Conservation (phyloP, 2,329 filamentous ascomycete species). For the Zasmidium cellare region DNA sequence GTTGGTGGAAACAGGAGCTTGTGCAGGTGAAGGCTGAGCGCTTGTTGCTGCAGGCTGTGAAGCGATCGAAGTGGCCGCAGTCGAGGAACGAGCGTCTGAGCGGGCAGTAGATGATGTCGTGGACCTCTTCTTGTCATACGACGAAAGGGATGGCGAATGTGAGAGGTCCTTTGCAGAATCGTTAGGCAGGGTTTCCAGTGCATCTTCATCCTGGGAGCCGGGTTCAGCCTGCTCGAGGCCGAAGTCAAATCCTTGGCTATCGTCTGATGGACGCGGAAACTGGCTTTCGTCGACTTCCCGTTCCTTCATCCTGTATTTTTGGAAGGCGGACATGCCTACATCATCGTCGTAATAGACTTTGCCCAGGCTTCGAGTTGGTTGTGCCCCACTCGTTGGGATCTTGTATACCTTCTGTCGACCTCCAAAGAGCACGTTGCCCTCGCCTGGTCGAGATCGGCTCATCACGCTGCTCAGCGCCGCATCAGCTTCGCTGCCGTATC, state of each 20-base stretch:
- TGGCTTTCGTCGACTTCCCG: slow-evolving; percentile 52
- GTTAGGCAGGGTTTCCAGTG: slow-evolving; percentile 44
- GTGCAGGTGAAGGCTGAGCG: slow-evolving; percentile 36
- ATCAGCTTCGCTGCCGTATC: slow-evolving; percentile 65
- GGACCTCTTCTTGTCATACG: slow-evolving; percentile 74
- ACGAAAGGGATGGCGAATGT: slow-evolving; percentile 57
- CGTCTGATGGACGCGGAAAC: slow-evolving; percentile 24
- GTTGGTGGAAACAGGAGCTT: slow-evolving; percentile 53
- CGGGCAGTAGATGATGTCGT: slow-evolving; percentile 79
- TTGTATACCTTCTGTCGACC: slow-evolving; percentile 95
- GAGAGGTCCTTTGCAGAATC: slow-evolving; percentile 42
- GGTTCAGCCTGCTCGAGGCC: slow-evolving; percentile 33
- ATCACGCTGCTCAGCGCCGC: slow-evolving; percentile 72
- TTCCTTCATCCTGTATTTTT: slow-evolving; percentile 65
- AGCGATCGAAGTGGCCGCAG: slow-evolving; percentile 83
- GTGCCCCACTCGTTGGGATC: slow-evolving; percentile 58
- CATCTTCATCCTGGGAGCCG: slow-evolving; percentile 44
- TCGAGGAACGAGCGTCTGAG: slow-evolving; percentile 72
- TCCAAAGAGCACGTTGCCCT: slow-evolving; percentile 92
- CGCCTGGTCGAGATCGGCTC: slow-evolving; percentile 75
- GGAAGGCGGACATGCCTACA: slow-evolving; percentile 78
- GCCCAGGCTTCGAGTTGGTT: slow-evolving; percentile 55
- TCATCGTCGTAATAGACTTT: slow-evolving; percentile 84
- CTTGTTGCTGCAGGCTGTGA: slow-evolving; percentile 59
- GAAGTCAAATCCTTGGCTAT: slow-evolving; percentile 35